Evolutionary conservation across 208 protist species (phyloP), one percentile per base, ranked within the genome.

Genomic region (Trypanosoma cruzi): DNA sequence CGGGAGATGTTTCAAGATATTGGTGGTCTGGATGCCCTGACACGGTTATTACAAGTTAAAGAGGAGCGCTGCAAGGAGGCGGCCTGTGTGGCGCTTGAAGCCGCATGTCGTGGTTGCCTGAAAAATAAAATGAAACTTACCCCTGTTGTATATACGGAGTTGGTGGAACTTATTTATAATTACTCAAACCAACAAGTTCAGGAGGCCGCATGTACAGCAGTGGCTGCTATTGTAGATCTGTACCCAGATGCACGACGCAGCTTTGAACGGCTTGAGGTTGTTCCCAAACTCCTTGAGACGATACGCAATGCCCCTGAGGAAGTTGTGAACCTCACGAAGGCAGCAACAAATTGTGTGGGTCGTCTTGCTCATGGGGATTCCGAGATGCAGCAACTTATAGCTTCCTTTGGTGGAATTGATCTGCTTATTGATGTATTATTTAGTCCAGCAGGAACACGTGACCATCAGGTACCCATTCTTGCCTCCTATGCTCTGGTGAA

Each of bases 171-270:
- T 42, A 90, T 97, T 64, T 89, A 94, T 71, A 85, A 82, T 54
- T 93, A 97, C 63, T 84, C 92, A 14, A 94, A 95, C 63, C 92
- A 97, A 75, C 92, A 97, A 79, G 92, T 97, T 61, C 88, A 95
- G 71, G 92, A 97, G 77, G 89, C 86, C 20, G 89, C 92, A 32
- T 97, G 92, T 64, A 74, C 85, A 22, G 88, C 89, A 1, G 81
- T 97, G n/a, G 92, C 89, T 26, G 73, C 87, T 7, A 92, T 95
- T 62, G 92, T 93, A 0, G 89, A 97, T 70, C 64, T 67, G 49
- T 92, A 86, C 75, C 64, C 81, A 0, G 80, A 85, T 29, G 88
- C 86, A 10, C 85, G 78, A 42, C 75, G 79, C 2, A 62, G 54
- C 26, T 90, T 97, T 55, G 82, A 88, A 55, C 70, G 72, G 67